phyloP scores from a whole-genome alignment of 352 stramenopile species.

The Phytophthora colocasiae region DNA sequence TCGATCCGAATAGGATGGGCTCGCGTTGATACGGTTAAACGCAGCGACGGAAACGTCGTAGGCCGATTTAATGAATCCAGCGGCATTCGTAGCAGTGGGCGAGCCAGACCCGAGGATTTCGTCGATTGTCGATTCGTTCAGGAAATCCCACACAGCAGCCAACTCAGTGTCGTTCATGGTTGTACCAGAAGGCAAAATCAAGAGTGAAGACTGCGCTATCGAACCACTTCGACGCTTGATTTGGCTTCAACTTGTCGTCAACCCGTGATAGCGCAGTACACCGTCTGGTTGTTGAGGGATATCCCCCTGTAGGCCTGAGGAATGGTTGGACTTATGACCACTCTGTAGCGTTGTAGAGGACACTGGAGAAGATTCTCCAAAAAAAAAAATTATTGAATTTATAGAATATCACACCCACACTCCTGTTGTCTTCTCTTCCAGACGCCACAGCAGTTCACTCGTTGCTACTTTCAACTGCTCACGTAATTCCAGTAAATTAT shows the following conservation, averaged over 20 bases:
- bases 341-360: slow-evolving; percentile 8
- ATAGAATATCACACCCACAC: slow-evolving; percentile 25
- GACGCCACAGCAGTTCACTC: slow-evolving; percentile 20
- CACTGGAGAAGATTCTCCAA: background rate
- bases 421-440: slow-evolving; percentile 10
- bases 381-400: background rate
- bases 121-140: slow-evolving; percentile 9
- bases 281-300: slow-evolving; percentile 19
- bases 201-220: slow-evolving; percentile 6
- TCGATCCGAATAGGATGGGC: slow-evolving; percentile 6
- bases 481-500: slow-evolving; percentile 5
- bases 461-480: slow-evolving; percentile 12
- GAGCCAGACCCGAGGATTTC: slow-evolving; percentile 5
- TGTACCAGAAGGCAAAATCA: slow-evolving; percentile 2
- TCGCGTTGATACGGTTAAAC: slow-evolving; percentile 1
- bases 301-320: slow-evolving; percentile 1
- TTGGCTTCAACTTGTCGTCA: slow-evolving; percentile 15
- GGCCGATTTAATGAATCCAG: slow-evolving; percentile 1
- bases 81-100: background rate
- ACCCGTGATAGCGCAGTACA: background rate
- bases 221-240: slow-evolving; percentile 8
- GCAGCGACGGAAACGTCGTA: background rate
- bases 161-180: slow-evolving; percentile 21
- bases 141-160: slow-evolving; percentile 18
- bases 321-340: background rate